A percentile compares a stretch with the other conserved stretches of the same genome.
Conservation (phyloP, 1,284 basidiomycete species). For the Cryptococcus deneoformans region DNA sequence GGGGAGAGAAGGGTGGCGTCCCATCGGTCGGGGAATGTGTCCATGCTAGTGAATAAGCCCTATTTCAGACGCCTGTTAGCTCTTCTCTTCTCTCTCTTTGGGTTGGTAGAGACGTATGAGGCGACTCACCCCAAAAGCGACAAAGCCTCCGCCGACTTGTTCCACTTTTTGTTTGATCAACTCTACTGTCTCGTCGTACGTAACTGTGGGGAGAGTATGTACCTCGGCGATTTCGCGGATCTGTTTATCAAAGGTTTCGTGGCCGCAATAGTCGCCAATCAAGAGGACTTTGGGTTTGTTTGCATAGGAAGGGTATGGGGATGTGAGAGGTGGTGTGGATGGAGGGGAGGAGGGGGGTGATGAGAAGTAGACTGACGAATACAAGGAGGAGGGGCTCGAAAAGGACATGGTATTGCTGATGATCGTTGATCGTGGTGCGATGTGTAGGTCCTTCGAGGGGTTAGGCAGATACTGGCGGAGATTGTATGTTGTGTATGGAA, state of each 20-base stretch:
- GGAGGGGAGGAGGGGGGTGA: background rate
- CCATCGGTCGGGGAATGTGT: too few relatives aligned
- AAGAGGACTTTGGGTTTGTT: conserved; percentile 13
- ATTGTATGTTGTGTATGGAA: too few relatives aligned
- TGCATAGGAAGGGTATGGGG: background rate
- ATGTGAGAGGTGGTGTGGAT: background rate
- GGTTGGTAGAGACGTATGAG: too few relatives aligned
- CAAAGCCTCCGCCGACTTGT: conserved; percentile 18
- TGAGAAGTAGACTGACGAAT: background rate
- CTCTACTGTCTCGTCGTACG: conserved; percentile 11
- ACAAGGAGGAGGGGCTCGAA: background rate
- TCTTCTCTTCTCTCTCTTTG: background rate
- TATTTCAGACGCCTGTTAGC: background rate
- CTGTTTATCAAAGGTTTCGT: conserved; percentile 8
- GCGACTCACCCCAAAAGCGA: conserved; percentile 23
- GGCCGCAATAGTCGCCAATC: conserved; percentile 11
- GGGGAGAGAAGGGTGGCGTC: conserved; percentile 5
- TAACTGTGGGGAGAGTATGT: conserved; percentile 7
- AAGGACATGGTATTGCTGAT: too few relatives aligned
- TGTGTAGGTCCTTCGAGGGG: too few relatives aligned
- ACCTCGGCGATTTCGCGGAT: conserved; percentile 17
- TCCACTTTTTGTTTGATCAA: conserved; percentile 13
- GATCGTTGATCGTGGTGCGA: too few relatives aligned
- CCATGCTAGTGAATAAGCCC: too few relatives aligned
- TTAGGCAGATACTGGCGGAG: too few relatives aligned